phyloP scores from a whole-genome alignment of 2,329 filamentous ascomycete species.

The Nigrospora sphaerica region DNA sequence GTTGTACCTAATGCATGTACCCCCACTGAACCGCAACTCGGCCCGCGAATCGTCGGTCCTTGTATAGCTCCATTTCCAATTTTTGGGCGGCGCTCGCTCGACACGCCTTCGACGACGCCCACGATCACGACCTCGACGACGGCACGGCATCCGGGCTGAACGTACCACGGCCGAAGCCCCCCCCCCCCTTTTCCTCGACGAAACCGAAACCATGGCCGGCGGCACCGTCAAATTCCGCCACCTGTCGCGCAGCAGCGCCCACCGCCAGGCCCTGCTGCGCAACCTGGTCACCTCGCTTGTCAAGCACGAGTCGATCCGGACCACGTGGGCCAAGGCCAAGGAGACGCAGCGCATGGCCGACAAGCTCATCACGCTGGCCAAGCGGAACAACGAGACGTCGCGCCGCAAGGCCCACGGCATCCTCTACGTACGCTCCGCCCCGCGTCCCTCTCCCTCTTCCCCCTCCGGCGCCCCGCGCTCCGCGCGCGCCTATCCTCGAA shows the following conservation, averaged over 20 bases:
- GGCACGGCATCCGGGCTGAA: no score
- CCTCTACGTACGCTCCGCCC: constrained; percentile 64
- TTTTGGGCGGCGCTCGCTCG: no score
- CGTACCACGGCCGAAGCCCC: no score
- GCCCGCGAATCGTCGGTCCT: no score
- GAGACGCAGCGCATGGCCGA: constrained; percentile 91
- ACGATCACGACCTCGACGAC: no score
- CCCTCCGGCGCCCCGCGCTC: no score
- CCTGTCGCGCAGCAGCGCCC: constrained; percentile 76
- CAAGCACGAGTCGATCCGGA: constrained; percentile 86
- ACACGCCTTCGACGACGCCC: no score
- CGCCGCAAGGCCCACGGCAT: constrained; percentile 68
- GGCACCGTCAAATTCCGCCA: constrained; percentile 83
- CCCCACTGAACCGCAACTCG: no score
- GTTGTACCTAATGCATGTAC: no score
- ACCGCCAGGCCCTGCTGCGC: constrained; percentile 85
- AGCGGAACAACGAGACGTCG: constrained; percentile 83
- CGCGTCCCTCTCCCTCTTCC: constrained; percentile 28
- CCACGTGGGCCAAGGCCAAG: constrained; percentile 94
- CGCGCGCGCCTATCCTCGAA: background rate
- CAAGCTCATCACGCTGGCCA: constrained; percentile 88
- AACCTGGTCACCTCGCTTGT: constrained; percentile 95
- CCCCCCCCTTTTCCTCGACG: no score
- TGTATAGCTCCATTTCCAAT: no score
- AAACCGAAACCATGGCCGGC: constrained; percentile 62